These are phyloP conservation scores for Melampsora americana DNA, from an alignment of 1,284 basidiomycete species.

Conservation along the genomic window DNA sequence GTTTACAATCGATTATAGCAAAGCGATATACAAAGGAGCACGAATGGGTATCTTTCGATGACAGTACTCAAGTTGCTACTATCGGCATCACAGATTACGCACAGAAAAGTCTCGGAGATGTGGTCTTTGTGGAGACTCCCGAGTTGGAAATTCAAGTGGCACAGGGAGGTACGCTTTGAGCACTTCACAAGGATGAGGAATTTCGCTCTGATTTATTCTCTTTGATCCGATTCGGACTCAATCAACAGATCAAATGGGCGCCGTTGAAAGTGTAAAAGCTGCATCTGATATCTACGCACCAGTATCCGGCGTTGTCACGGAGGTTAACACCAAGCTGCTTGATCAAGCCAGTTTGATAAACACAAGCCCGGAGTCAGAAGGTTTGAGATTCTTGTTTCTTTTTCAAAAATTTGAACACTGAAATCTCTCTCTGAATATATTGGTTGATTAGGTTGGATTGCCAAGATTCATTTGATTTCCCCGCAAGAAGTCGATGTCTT, in stretches of 20 bases:
- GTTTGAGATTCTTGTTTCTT: conserved; percentile 45
- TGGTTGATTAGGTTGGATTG: conserved; percentile 18
- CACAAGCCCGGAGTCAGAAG: conserved; percentile 52
- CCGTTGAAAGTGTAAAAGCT: conserved; percentile 96
- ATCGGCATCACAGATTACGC: conserved; percentile 92
- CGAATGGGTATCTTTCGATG: conserved; percentile 81
- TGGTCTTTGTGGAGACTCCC: conserved; percentile 95
- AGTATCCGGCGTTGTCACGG: conserved; percentile 50
- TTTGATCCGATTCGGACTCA: conserved; percentile 30
- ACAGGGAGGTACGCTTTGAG: conserved; percentile 67
- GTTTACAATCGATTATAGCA: conserved; percentile 1
- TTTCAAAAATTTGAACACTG: background rate
- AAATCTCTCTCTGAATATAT: background rate
- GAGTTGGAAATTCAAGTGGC: conserved; percentile 65
- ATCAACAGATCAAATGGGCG: conserved; percentile 78
- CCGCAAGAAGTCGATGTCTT: conserved; percentile 66
- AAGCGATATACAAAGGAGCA: conserved; percentile 79
- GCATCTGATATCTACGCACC: conserved; percentile 76
- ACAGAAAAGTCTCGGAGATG: conserved; percentile 87
- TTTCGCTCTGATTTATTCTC: conserved; percentile 50
- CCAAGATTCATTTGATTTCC: conserved; percentile 14
- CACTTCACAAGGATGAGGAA: background rate
- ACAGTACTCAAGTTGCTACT: conserved; percentile 72
- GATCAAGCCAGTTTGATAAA: conserved; percentile 52
- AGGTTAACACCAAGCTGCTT: conserved; percentile 51